phyloP scores from a whole-genome alignment of 306 rosid genomes.

The Quercus variabilis region DNA sequence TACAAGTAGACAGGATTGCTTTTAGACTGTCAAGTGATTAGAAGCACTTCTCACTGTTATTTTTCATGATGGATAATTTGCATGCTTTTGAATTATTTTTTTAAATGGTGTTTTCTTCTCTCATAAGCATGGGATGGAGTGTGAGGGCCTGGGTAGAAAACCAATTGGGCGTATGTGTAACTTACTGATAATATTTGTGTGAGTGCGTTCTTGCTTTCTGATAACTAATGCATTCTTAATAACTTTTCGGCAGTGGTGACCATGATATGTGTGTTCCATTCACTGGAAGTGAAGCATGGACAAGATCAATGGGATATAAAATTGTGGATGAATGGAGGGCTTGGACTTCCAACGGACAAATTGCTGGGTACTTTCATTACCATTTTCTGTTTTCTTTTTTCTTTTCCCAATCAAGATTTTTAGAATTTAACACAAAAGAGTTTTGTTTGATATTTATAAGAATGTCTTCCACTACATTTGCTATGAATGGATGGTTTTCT shows the following conservation, averaged over 20 bases:
- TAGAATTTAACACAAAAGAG: background rate
- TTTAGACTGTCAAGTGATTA: background rate
- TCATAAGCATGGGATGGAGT: too few species aligned
- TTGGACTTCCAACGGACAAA: constrained; percentile 73
- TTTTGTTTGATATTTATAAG: background rate
- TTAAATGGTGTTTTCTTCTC: too few species aligned
- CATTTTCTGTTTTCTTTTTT: constrained; percentile 4
- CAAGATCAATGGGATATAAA: constrained; percentile 73
- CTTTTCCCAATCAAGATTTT: background rate
- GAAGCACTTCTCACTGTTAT: background rate
- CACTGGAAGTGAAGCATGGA: constrained; percentile 88
- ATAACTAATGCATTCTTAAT: background rate
- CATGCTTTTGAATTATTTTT: background rate
- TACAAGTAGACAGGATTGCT: background rate
- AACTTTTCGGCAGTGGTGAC: constrained; percentile 62
- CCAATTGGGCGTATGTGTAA: too few species aligned
- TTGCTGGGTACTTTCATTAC: constrained; percentile 59
- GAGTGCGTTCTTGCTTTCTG: background rate
- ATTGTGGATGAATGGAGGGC: constrained; percentile 84
- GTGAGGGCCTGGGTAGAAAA: too few species aligned
- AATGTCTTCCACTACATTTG: too few species aligned
- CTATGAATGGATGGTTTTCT: background rate
- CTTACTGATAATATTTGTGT: too few species aligned
- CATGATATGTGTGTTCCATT: constrained; percentile 94
- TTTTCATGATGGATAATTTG: background rate